A percentile compares a stretch with the other conserved stretches of the same genome.
phyloP scores from a whole-genome alignment of 2,329 filamentous ascomycete genomes.

The Paraconiothyrium brasiliense region DNA sequence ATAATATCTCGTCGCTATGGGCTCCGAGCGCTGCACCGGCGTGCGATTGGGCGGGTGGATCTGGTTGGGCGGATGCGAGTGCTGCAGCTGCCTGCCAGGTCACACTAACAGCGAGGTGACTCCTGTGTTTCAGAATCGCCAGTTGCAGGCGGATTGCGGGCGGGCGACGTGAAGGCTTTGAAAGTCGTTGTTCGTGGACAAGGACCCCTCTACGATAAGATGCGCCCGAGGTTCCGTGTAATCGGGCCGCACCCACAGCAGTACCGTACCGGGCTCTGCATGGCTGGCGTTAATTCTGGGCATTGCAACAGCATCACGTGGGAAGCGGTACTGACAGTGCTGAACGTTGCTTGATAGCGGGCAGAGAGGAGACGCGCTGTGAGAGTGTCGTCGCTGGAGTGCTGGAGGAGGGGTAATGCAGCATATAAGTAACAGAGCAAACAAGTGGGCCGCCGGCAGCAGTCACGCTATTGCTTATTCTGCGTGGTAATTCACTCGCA shows the following conservation, averaged over 20 bases:
- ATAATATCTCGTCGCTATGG: slow-evolving; percentile 35
- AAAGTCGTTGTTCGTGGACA: slow-evolving; percentile 15
- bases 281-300: not conserved
- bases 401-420: slow-evolving; percentile 45
- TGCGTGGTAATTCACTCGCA: slow-evolving; percentile 31
- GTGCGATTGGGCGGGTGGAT: slow-evolving; percentile 40
- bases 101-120: slow-evolving; percentile 25
- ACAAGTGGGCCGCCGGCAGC: slow-evolving; percentile 35
- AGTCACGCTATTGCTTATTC: slow-evolving; percentile 38
- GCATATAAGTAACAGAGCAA: slow-evolving; percentile 40
- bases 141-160: slow-evolving; percentile 6
- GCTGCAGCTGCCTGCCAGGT: slow-evolving; percentile 43
- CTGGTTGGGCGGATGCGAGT: slow-evolving; percentile 34
- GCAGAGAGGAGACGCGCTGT: not conserved
- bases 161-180: slow-evolving; percentile 16
- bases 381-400: slow-evolving; percentile 21
- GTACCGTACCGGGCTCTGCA: slow-evolving; percentile 7
- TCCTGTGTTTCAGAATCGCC: slow-evolving; percentile 16
- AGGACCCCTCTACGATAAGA: slow-evolving; percentile 44
- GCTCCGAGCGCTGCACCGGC: slow-evolving; percentile 31
- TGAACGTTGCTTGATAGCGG: not conserved
- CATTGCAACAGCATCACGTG: not conserved
- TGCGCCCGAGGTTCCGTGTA: slow-evolving; percentile 42
- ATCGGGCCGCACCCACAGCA: slow-evolving; percentile 22
- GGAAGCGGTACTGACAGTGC: not conserved